These are phyloP conservation scores for Tetrapisispora taiwanensis DNA, from an alignment of 805 yeast species.

Conservation along the genomic window DNA sequence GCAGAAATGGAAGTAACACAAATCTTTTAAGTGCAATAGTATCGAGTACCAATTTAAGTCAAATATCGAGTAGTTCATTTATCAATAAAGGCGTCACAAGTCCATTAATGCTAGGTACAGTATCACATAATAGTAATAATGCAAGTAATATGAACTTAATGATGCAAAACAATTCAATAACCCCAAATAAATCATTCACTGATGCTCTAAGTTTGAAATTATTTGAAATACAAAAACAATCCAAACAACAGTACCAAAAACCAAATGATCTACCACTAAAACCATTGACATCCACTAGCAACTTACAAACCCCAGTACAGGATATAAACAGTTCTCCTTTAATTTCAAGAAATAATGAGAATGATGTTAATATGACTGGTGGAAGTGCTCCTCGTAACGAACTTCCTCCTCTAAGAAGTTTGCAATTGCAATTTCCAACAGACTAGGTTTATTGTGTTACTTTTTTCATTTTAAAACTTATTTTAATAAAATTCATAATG, in stretches of 20 bases:
- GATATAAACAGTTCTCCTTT: slow-evolving; percentile 5
- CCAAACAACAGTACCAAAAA: slow-evolving; percentile 7
- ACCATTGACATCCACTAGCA: neutral
- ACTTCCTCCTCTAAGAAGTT: slow-evolving; percentile 26
- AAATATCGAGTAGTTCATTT: neutral
- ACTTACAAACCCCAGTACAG: slow-evolving; percentile 2
- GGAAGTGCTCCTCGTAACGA: neutral
- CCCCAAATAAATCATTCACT: neutral
- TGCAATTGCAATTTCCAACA: slow-evolving; percentile 23
- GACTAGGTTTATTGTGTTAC: neutral
- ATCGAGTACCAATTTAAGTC: neutral
- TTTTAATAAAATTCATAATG: too few species aligned
- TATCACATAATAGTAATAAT: neutral
- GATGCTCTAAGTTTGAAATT: slow-evolving; percentile 11
- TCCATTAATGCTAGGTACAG: neutral
- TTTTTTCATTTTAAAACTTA: neutral
- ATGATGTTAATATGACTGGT: neutral
- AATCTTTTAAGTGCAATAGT: slow-evolving; percentile 5
- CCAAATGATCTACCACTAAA: neutral
- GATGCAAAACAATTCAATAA: neutral
- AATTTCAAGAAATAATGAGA: neutral
- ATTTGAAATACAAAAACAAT: slow-evolving; percentile 16
- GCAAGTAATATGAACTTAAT: neutral
- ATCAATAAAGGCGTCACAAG: neutral
- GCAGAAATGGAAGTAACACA: slow-evolving; percentile 19